Base-by-base conservation (phyloP, 2,329 filamentous ascomycete genomes). In the Neopestalotiopsis sp. region DNA sequence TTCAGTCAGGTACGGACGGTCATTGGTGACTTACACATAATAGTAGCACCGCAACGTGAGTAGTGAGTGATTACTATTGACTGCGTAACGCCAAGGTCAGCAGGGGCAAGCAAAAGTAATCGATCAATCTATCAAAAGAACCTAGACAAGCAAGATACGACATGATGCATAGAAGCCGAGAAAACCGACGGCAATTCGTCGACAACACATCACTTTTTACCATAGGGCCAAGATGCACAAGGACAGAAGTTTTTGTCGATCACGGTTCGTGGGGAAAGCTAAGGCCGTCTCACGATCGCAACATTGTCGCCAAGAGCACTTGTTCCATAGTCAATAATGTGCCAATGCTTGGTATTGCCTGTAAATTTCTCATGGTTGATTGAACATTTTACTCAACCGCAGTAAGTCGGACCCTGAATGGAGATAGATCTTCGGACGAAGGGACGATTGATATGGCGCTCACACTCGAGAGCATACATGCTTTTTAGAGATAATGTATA, bases 321-420 rank as follows among this genome's bases (percentile, higher is more conserved):
- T 38, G 57, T 38, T 38, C 30, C 59, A 13, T 34, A 20, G 56
- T 45, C 20, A 30, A 30, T 12, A 28, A 30, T 59, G 34, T 67
- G 65, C 66, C 59, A 63, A 67, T 67, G 57, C 66, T 67, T 67
- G 66, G 66, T 67, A 67, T 63, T 67, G 40, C 24, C 66, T 13
- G 34, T 63, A 58, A 32, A 45, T 66, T 24, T 28, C 32, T 20
- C 53, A 61, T 61, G 49, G 66, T 56, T 20, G 58, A 67, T 67
- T 56, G 42, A n/a, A 63, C 30, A 28, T 34, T 67, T 24, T 42
- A 34, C 56, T 20, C 20, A 30, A 13, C 7, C 63, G 34, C 30
- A 58, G 28, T 40, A 38, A 53, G 45, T 20, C 45, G 45, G 17
- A 53, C 45, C 34, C 20, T n/a, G n/a, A 38, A 17, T 62, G 59